These are phyloP conservation scores for Cytospora leucostoma DNA, from an alignment of 2,329 filamentous ascomycete genomes.

Conservation along the genomic window DNA sequence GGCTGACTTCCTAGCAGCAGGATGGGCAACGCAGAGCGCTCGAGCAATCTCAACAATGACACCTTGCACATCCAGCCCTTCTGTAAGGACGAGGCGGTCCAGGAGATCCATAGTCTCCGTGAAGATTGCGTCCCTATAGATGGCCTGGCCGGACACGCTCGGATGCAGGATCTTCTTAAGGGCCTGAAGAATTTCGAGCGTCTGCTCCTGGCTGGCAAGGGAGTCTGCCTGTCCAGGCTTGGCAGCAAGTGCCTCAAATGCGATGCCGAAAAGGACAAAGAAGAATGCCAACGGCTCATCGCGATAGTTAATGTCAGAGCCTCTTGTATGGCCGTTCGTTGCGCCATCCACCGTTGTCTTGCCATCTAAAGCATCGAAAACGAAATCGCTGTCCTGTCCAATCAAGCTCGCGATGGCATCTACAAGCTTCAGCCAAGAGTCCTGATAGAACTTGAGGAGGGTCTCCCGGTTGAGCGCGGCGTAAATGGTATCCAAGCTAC, in stretches of 20 bases:
- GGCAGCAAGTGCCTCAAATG: constrained; percentile 91
- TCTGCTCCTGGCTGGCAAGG: constrained; percentile 74
- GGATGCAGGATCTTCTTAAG: constrained; percentile 94
- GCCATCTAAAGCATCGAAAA: constrained; percentile 94
- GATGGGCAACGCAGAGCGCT: constrained; percentile 86
- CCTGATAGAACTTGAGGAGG: constrained; percentile 91
- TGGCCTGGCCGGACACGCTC: constrained; percentile 91
- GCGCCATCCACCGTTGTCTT: constrained; percentile 60
- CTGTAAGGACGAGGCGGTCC: constrained; percentile 88
- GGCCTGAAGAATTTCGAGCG: constrained; percentile 79
- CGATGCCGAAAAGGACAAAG: constrained; percentile 94
- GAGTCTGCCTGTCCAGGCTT: constrained; percentile 67
- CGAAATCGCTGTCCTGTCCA: constrained; percentile 95
- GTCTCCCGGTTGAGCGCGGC: constrained; percentile 94
- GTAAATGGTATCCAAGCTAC: constrained; percentile 90
- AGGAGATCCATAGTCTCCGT: constrained; percentile 96
- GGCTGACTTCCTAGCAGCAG: constrained; percentile 74
- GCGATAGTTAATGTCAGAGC: constrained; percentile 89
- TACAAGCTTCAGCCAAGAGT: constrained; percentile 93
- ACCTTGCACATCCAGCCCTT: constrained; percentile 82
- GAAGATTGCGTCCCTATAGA: constrained; percentile 94
- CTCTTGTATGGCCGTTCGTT: constrained; percentile 57
- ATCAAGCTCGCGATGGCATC: constrained; percentile 97
- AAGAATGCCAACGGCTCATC: constrained; percentile 98
- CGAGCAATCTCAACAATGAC: constrained; percentile 94